Evolutionary conservation across 202 grass and related monocot species (phyloP), one percentile per base, ranked within the genome.

Genomic region (Eragrostis tef): DNA sequence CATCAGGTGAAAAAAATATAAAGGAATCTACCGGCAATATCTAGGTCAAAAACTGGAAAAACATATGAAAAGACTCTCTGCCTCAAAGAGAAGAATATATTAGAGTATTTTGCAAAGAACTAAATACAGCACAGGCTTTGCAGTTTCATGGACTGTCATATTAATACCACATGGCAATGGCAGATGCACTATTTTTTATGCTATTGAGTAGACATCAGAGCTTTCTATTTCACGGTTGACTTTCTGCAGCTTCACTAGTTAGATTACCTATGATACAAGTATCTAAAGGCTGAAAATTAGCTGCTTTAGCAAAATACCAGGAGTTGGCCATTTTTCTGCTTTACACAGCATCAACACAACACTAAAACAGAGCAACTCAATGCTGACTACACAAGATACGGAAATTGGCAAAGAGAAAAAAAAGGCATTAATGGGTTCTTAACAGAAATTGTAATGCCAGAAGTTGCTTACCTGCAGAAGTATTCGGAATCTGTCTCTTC

Each of bases 401-500:
- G 60, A 47, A 3, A 58, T 16, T 39, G 20, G 6, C 17, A 64
- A 42, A 65, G 36, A 43, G 6, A 81, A 67, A 41, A 12, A 46
- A 76, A n/a, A n/a, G n/a, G 34, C 2, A 14, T 27, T 44, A 67
- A 78, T 25, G 27, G 19, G 7, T 42, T 47, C 60, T 39, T 64
- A 78, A 15, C 29, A 31, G 26, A 59, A 17, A 27, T 11, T 44
- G 4, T 17, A 48, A 52, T 7, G 27, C 82, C 22, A 63, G 4
- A 71, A 75, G 47, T 25, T 70, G 67, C 70, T 82, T 41, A 98
- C 96, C 96, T 90, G 87, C 90, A 95, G 53, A 91, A 98, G 85
- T 95, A 98, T 87, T 98, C 96, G 49, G 83, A 74, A 91, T 98
- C 92, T 24, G 73, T 90, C 78, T 98, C 96, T 87, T 98, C 92